A percentile compares a stretch with the other conserved stretches of the same genome.
Evolutionary conservation across 495 filamentous ascomycete species (phyloP).

Genomic region (Trichocladium antarcticum): DNA sequence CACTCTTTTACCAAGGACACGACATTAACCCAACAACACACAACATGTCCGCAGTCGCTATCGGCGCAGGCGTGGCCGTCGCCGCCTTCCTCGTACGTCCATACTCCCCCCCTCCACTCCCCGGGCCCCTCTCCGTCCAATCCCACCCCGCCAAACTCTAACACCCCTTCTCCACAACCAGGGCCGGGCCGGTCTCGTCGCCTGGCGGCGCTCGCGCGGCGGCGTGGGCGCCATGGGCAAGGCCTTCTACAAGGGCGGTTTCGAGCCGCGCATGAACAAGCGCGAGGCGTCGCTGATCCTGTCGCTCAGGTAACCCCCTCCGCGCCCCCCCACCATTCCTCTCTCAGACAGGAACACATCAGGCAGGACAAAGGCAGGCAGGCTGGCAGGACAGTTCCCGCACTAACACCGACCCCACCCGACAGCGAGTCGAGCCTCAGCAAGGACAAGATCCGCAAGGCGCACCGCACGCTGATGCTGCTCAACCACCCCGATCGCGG

Average conservation of each 20-base stretch:
- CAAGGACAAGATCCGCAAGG: slow-evolving; percentile 90
- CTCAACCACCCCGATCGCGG: slow-evolving; percentile 96
- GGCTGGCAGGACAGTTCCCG: neutral
- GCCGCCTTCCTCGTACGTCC: slow-evolving; percentile 63
- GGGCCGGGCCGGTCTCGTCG: slow-evolving; percentile 86
- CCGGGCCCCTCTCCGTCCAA: neutral
- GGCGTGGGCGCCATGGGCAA: slow-evolving; percentile 69
- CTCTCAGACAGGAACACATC: neutral
- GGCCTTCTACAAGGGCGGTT: slow-evolving; percentile 94
- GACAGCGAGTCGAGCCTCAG: slow-evolving; percentile 69
- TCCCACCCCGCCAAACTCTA: neutral
- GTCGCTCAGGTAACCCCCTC: slow-evolving; percentile 63
- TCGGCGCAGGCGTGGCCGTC: slow-evolving; percentile 66
- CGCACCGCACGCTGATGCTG: slow-evolving; percentile 92
- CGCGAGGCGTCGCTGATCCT: slow-evolving; percentile 87
- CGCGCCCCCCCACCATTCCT: slow-evolving; percentile 3
- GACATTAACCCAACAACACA: slow-evolving; percentile 5
- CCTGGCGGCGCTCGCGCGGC: slow-evolving; percentile 70
- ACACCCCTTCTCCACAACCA: slow-evolving; percentile 25
- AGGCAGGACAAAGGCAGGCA: too few species aligned
- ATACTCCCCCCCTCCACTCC: neutral
- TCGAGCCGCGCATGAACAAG: slow-evolving; percentile 85
- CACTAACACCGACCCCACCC: neutral
- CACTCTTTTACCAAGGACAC: neutral
- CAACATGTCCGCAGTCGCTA: slow-evolving; percentile 59